phyloP scores from a whole-genome alignment of 2,329 filamentous ascomycete genomes.

The Aspergillus ochraceus region DNA sequence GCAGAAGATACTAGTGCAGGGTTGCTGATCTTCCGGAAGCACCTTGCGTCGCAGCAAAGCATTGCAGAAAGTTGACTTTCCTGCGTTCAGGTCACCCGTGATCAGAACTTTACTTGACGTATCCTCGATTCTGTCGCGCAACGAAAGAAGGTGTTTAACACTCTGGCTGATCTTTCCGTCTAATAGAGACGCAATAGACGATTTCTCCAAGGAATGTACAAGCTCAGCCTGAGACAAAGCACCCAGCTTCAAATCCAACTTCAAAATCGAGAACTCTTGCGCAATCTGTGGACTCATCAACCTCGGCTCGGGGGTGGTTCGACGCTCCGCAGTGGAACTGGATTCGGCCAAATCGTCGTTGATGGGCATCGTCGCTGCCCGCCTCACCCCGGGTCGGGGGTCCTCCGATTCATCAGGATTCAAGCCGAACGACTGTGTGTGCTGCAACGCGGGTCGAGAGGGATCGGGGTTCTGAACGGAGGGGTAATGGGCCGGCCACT shows the following conservation, averaged over 20 bases:
- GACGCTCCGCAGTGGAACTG: slow-evolving; percentile 67
- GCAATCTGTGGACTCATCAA: slow-evolving; percentile 89
- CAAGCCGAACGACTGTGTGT: slow-evolving; percentile 37
- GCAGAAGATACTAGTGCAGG: slow-evolving; percentile 97
- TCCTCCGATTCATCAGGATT: slow-evolving; percentile 25
- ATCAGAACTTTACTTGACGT: slow-evolving; percentile 95
- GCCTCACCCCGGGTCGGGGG: slow-evolving; percentile 56
- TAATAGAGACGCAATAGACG: slow-evolving; percentile 82
- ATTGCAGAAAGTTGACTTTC: slow-evolving; percentile 98
- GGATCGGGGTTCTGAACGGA: slow-evolving; percentile 48
- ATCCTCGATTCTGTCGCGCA: slow-evolving; percentile 94
- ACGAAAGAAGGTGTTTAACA: slow-evolving; percentile 80
- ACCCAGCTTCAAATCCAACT: slow-evolving; percentile 90
- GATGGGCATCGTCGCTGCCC: slow-evolving; percentile 72
- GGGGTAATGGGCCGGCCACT: slow-evolving; percentile 95
- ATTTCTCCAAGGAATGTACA: slow-evolving; percentile 91
- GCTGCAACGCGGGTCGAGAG: slow-evolving; percentile 37
- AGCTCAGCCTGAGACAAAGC: slow-evolving; percentile 82
- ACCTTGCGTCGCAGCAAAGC: slow-evolving; percentile 90
- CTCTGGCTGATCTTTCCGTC: slow-evolving; percentile 94
- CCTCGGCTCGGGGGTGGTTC: slow-evolving; percentile 68
- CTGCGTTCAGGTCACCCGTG: slow-evolving; percentile 93
- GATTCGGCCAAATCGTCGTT: slow-evolving; percentile 66
- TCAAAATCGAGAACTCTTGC: slow-evolving; percentile 92
- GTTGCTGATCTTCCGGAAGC: slow-evolving; percentile 93